Percentiles rank a stretch among this genome's conserved stretches.
Conservation (phyloP, 306 rosid genomes). For the Cucumis melo region DNA sequence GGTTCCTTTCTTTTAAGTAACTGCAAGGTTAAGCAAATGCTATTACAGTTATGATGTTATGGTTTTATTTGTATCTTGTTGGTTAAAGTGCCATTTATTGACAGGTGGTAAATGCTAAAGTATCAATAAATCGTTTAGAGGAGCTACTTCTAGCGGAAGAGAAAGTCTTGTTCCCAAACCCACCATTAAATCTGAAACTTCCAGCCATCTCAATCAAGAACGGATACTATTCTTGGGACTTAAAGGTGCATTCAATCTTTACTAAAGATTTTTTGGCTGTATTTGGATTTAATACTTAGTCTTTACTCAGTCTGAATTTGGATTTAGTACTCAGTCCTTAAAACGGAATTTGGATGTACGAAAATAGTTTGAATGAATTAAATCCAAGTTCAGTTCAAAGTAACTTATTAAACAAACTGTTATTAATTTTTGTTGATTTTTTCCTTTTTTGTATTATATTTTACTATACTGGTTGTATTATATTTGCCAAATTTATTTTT, state of each 20-base stretch:
- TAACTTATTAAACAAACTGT: background rate
- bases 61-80: background rate
- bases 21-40: background rate
- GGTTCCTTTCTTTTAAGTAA: background rate
- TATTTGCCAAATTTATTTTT: no score
- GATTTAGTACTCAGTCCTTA: no score
- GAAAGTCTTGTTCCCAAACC: conserved; percentile 39
- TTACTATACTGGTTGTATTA: no score
- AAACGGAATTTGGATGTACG: background rate
- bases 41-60: background rate
- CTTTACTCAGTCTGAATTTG: no score
- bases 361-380: background rate
- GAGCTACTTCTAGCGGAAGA: conserved; percentile 64
- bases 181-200: conserved; percentile 42
- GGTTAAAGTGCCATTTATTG: background rate
- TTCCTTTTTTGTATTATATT: no score
- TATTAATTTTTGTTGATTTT: background rate
- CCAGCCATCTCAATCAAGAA: conserved; percentile 67
- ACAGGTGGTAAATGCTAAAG: conserved; percentile 70
- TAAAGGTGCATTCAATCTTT: conserved; percentile 28
- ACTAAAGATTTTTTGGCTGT: background rate
- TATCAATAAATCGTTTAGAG: conserved; percentile 69
- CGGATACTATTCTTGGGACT: conserved; percentile 74
- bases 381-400: background rate
- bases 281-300: background rate